phyloP scores from a whole-genome alignment of 371 early-diverging fungal genomes.

The Batrachochytrium dendrobatidis region DNA sequence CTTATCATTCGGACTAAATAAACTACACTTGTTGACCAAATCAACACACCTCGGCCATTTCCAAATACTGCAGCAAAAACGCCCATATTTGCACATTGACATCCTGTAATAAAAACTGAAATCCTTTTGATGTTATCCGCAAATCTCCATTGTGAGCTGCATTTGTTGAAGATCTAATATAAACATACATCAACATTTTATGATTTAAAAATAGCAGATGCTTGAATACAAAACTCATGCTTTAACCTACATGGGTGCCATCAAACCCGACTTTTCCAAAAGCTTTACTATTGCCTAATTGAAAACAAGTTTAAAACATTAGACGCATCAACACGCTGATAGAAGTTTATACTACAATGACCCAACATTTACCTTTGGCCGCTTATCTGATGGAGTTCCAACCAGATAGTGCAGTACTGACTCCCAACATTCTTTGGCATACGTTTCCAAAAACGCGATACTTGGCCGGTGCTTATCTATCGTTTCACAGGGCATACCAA shows the following conservation, averaged over 20 bases:
- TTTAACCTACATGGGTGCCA: conserved; percentile 39
- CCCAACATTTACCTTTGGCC: conserved; percentile 36
- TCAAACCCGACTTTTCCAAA: conserved; percentile 65
- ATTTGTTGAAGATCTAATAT: conserved; percentile 9
- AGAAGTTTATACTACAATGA: neutral
- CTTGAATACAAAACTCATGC: conserved; percentile 10
- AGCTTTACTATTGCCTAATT: conserved; percentile 61
- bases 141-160: conserved; percentile 26
- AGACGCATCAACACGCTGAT: neutral
- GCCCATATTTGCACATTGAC: conserved; percentile 90
- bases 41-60: conserved; percentile 64
- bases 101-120: conserved; percentile 92
- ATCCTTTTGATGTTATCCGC: conserved; percentile 88
- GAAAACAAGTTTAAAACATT: neutral
- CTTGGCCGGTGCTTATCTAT: conserved; percentile 63
- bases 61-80: conserved; percentile 85
- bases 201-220: conserved; percentile 16
- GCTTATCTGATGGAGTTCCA: conserved; percentile 66
- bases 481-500: conserved; percentile 65
- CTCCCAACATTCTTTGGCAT: conserved; percentile 86
- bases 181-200: conserved; percentile 10
- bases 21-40: neutral
- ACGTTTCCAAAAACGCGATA: conserved; percentile 62
- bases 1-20: neutral
- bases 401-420: conserved; percentile 90